Evolutionary conservation across 306 rosid species (phyloP).

Genomic region (Mucuna pruriens): DNA sequence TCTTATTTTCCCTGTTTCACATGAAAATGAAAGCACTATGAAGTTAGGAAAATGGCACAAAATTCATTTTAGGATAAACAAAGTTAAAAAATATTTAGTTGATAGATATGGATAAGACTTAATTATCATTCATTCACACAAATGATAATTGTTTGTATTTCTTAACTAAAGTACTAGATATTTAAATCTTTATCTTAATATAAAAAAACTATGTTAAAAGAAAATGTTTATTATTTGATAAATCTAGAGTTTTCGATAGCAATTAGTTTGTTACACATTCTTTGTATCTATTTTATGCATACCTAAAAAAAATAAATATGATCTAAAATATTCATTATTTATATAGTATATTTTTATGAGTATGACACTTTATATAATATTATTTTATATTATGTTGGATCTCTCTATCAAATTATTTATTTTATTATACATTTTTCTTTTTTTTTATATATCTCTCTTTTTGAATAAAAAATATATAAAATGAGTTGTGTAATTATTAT

Average conservation of each 20-base stretch:
- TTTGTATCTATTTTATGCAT: no score
- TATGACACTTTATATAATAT: neutral
- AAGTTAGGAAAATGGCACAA: neutral
- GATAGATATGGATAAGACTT: neutral
- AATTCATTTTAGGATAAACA: neutral
- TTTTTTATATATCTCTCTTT: neutral
- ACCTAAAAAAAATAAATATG: no score
- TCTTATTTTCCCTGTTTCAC: conserved; percentile 1
- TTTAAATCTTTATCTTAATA: no score
- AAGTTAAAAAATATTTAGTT: neutral
- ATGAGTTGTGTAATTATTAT: neutral
- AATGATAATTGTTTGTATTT: no score
- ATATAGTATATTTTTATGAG: neutral
- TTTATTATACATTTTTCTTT: neutral
- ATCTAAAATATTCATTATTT: no score
- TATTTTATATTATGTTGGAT: neutral
- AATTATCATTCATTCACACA: no score
- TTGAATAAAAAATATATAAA: neutral
- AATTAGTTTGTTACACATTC: no score
- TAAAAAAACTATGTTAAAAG: no score
- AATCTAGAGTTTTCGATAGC: no score
- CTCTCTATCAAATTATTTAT: neutral
- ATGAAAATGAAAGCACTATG: neutral
- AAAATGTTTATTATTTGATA: no score
- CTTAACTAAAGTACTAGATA: no score